Evolutionary conservation across 2,329 filamentous ascomycete species (phyloP).

Genomic region (Alternaria ethzedia): DNA sequence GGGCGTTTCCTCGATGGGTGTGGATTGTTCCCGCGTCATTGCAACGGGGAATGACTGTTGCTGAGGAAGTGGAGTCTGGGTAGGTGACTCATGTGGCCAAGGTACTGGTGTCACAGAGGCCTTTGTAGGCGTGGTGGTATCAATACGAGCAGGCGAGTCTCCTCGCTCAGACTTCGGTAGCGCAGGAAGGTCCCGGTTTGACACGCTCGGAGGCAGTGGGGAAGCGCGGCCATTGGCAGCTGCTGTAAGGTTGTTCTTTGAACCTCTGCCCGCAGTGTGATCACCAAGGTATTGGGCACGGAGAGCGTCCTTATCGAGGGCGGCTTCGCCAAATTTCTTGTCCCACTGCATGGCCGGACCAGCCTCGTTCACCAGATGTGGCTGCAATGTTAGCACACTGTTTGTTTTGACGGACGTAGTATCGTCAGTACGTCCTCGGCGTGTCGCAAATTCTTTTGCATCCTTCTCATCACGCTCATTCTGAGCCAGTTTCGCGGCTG

Average conservation of each 20-base stretch:
- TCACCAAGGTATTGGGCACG: slow-evolving; percentile 86
- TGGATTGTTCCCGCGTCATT: background rate
- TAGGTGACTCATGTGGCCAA: slow-evolving; percentile 34
- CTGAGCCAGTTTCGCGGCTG: slow-evolving; percentile 81
- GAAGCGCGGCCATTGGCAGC: slow-evolving; percentile 42
- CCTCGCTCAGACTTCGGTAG: slow-evolving; percentile 45
- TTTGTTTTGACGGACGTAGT: slow-evolving; percentile 74
- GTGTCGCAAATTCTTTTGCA: slow-evolving; percentile 56
- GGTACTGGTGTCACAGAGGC: slow-evolving; percentile 44
- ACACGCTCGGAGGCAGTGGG: slow-evolving; percentile 29
- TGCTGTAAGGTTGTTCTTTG: slow-evolving; percentile 52
- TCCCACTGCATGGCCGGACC: slow-evolving; percentile 97
- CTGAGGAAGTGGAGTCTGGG: slow-evolving; percentile 38
- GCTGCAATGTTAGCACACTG: slow-evolving; percentile 87
- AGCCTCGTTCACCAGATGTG: slow-evolving; percentile 82
- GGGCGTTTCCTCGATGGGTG: slow-evolving; percentile 4
- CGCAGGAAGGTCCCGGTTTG: slow-evolving; percentile 52
- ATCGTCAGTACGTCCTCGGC: slow-evolving; percentile 63
- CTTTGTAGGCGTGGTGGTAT: slow-evolving; percentile 28
- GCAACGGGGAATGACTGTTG: slow-evolving; percentile 31
- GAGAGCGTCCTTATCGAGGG: slow-evolving; percentile 84
- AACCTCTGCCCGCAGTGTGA: slow-evolving; percentile 72
- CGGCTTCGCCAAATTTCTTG: slow-evolving; percentile 90
- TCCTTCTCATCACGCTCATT: slow-evolving; percentile 67
- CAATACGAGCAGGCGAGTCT: slow-evolving; percentile 34